Base-by-base conservation (phyloP, 2,329 filamentous ascomycete species). In the Ascochyta clinopodiicola region DNA sequence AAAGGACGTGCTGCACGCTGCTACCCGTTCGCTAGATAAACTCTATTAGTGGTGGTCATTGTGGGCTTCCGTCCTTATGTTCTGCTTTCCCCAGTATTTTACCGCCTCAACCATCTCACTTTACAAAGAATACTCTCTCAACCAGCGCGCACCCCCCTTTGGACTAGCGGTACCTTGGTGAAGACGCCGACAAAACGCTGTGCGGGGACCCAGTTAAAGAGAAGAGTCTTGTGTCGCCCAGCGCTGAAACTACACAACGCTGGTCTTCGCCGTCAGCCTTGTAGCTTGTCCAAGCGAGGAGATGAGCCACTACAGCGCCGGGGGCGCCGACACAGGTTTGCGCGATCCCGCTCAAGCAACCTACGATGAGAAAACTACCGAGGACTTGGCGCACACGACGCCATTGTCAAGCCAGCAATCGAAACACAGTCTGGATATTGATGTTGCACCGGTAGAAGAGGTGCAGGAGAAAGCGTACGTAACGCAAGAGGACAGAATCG, bases 291-390 rank as follows among this genome's bases (percentile, higher is more conserved):
- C 17, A 43, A 40, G 31, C 37, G 43, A 50, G 45, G 45, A 40
- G 17, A 55, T 56, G 47, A 46, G 31, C 36, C 44, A 22, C 39
- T 21, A 55, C 59, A 31, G 38, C 48, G 25, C 46, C 35, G 45
- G 21, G 25, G 31, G 9, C 36, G 42, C 45, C 22, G 52, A 45
- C 19, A 35, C 51, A 32, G 45, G 25, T n/a, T 34, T 32, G 52
- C 47, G 8, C 42, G 35, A 42, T 37, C 37, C 52, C 35, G 46
- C 34, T 4, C 46, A 42, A 15, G 19, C 50, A 1, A 31, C 25
- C 1, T 57, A 62, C 21, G 62, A 70, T 21, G 63, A 70, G 27
- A 70, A 68, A 34, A 29, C 50, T 3, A 54, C 44, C 24, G 44
- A 56, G 10, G 45, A 40, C 5, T 51, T 46, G 15, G 29, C 39